Evolutionary conservation across 371 early-diverging fungal species (phyloP).

Genomic region (Rhizopus microsporus): DNA sequence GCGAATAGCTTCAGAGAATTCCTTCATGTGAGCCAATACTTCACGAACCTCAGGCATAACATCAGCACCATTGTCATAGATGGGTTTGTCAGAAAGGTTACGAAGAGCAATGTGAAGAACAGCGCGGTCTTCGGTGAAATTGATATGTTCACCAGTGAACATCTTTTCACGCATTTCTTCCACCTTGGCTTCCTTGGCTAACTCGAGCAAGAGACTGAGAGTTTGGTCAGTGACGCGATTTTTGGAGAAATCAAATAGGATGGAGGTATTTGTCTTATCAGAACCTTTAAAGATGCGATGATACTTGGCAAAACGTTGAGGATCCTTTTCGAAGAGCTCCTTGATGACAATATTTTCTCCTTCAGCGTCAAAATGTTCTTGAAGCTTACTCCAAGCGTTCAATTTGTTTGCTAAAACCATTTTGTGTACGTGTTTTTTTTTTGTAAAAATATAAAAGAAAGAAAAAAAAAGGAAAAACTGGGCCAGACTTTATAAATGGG

Average conservation of each 20-base stretch:
- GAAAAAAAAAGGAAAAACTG: conserved; percentile 8
- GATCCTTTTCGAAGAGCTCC: conserved; percentile 76
- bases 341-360: conserved; percentile 78
- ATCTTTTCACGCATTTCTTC: conserved; percentile 87
- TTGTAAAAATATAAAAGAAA: conserved; percentile 5
- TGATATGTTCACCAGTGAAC: conserved; percentile 96
- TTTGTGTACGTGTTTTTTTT: background rate
- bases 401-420: conserved; percentile 80
- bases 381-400: conserved; percentile 80
- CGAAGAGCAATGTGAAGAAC: conserved; percentile 97
- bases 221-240: conserved; percentile 86
- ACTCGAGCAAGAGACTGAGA: conserved; percentile 72
- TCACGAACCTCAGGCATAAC: conserved; percentile 94
- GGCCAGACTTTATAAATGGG: conserved; percentile 7
- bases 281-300: conserved; percentile 73
- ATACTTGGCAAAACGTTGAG: conserved; percentile 76
- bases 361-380: conserved; percentile 77
- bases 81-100: conserved; percentile 80
- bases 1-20: conserved; percentile 82
- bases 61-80: conserved; percentile 81
- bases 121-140: conserved; percentile 97
- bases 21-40: conserved; percentile 93
- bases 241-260: conserved; percentile 94
- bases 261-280: conserved; percentile 59
- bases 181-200: conserved; percentile 86